Evolutionary conservation across 1,284 basidiomycete genomes (phyloP).

Genomic region (Butyriboletus regius): DNA sequence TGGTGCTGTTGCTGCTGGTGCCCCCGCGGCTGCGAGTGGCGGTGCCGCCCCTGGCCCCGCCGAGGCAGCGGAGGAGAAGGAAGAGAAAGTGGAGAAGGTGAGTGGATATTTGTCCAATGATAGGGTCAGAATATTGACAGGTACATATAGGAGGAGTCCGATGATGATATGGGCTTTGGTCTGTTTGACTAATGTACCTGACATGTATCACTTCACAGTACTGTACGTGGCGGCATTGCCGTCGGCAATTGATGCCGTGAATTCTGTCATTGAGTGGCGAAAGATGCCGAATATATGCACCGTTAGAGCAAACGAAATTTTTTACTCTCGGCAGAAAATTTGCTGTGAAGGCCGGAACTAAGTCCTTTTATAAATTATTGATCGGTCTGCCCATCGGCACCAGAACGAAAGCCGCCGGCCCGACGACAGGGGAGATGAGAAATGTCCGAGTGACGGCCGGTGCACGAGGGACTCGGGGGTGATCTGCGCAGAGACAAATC

Average conservation of each 20-base stretch:
- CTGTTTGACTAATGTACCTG: constrained; percentile 68
- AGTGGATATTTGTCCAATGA: constrained; percentile 16
- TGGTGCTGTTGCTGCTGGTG: constrained; percentile 59
- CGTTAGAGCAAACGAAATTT: neutral
- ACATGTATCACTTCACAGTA: neutral
- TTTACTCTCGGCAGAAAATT: neutral
- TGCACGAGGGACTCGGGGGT: constrained; percentile 2
- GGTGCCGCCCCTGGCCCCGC: constrained; percentile 52
- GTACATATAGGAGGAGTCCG: constrained; percentile 65
- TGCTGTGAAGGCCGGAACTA: constrained; percentile 2
- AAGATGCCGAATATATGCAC: constrained; percentile 18
- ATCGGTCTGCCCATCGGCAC: constrained; percentile 22
- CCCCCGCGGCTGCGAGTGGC: constrained; percentile 42
- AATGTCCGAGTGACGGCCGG: constrained; percentile 25
- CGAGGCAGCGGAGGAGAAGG: constrained; percentile 59
- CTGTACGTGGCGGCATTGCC: constrained; percentile 10
- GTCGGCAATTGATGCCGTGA: constrained; percentile 22
- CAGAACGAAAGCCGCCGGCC: constrained; percentile 33
- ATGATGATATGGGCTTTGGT: constrained; percentile 91
- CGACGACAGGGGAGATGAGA: constrained; percentile 21
- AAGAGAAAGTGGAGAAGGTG: constrained; percentile 75
- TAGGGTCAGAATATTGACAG: constrained; percentile 4
- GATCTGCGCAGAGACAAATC: constrained; percentile 26
- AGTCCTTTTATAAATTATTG: neutral
- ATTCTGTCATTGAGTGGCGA: constrained; percentile 6